phyloP scores from a whole-genome alignment of 768 basidiomycete species.

The Dioszegia aurantiaca region DNA sequence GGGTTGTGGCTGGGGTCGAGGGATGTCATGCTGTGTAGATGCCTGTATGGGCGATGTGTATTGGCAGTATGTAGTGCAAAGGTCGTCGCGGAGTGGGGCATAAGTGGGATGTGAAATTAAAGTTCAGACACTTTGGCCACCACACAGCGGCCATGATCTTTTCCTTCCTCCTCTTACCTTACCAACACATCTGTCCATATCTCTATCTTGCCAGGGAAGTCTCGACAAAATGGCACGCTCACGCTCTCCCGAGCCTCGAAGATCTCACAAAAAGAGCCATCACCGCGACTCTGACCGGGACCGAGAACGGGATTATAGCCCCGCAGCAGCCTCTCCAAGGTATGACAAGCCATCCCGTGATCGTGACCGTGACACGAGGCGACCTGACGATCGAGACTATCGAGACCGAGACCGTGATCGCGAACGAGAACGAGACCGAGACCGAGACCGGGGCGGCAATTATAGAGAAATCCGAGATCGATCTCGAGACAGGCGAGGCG shows the following conservation, averaged over 20 bases:
- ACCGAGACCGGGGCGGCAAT: conserved; percentile 13
- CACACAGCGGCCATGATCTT: too few species aligned
- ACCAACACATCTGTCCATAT: too few species aligned
- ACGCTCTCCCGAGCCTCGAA: conserved; percentile 12
- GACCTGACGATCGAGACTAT: conserved; percentile 29
- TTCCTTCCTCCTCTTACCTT: too few species aligned
- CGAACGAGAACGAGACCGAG: conserved; percentile 12
- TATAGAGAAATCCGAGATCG: conserved; percentile 10
- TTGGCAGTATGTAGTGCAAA: too few species aligned
- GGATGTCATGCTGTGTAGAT: conserved; percentile 36
- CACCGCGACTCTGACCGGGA: conserved; percentile 1
- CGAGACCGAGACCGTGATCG: conserved; percentile 13
- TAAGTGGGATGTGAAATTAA: too few species aligned
- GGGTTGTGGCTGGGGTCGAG: conserved; percentile 48
- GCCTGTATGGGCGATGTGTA: too few species aligned
- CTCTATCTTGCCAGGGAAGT: too few species aligned
- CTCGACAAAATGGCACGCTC: conserved; percentile 10
- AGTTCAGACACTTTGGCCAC: too few species aligned
- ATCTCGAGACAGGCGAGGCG: conserved; percentile 17
- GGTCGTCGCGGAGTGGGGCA: too few species aligned
- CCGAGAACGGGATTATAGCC: conserved; percentile 10
- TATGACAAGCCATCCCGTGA: conserved; percentile 17
- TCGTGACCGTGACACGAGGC: conserved; percentile 25
- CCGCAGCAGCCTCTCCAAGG: conserved; percentile 8
- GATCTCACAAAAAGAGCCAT: conserved; percentile 7